Evolutionary conservation across 2,329 filamentous ascomycete genomes (phyloP), one percentile per base, ranked within the genome.

Genomic region (Pseudogymnoascus sp.): DNA sequence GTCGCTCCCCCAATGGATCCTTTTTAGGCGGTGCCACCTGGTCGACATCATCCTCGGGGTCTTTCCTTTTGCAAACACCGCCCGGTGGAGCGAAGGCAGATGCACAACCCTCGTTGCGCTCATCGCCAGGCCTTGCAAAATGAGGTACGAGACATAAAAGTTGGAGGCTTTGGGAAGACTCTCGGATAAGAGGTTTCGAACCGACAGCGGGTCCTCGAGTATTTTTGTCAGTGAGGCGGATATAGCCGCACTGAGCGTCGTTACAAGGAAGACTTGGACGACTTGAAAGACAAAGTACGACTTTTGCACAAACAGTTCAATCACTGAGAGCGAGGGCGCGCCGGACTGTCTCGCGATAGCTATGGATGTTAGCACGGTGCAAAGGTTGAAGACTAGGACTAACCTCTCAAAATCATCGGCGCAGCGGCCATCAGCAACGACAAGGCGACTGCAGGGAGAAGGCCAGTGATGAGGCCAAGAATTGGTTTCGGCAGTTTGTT

Each of bases 121-220:
- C 71, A 87, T 84, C 2, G 82, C 84, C 63, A 89, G 74, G 1
- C 86, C 86, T 70, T 89, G 86, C 1, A 89, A 75, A 38, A 89
- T 80, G 65, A 89, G 87, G 72, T 89, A 89, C 0, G 83, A 84
- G 7, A 89, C 79, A 70, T 89, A 89, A 70, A 89, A 89, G 69
- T 87, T 89, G 35, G 85, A 85, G 2, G 85, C 83, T 28, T 77
- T 79, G 2, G 87, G 87, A 2, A 89, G 78, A 56, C 84, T 81
- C 14, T 79, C 67, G 0, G 84, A 83, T 3, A 87, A 77, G 56
- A 86, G 68, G 2, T 68, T 73, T 1, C 81, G 77, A 6, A 82
- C 77, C 1, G 74, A 74, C 6, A 75, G 68, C 3, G 84, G 84
- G 1, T 85, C 60, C 2, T 78, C 62, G 40, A 85, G 77, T 38